These are phyloP conservation scores for Exophiala phaeomuriformis DNA, from an alignment of 2,329 filamentous ascomycete species.

Conservation along the genomic window DNA sequence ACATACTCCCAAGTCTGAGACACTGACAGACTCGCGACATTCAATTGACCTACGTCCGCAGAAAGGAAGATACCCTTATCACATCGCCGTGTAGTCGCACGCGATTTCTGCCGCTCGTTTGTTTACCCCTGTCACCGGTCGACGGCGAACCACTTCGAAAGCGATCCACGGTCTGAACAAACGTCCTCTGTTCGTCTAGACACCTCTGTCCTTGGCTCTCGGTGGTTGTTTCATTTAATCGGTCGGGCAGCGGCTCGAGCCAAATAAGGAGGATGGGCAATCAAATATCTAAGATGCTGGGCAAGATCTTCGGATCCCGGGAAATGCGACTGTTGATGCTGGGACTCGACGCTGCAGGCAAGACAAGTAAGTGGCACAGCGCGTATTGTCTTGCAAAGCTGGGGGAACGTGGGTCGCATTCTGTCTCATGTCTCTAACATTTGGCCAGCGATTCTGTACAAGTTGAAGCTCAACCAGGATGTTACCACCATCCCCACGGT, in stretches of 20 bases:
- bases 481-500: slow-evolving; percentile 98
- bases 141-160: too few species aligned
- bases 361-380: slow-evolving; percentile 60
- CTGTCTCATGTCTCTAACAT: slow-evolving; percentile 5
- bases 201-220: too few species aligned
- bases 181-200: too few species aligned
- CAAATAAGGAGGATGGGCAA: slow-evolving; percentile 64
- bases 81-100: too few species aligned
- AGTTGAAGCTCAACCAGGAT: slow-evolving; percentile 95
- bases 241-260: slow-evolving; percentile 2
- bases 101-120: too few species aligned
- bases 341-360: slow-evolving; percentile 93
- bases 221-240: neutral
- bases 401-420: neutral
- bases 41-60: too few species aligned
- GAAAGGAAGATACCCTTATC: too few species aligned
- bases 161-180: too few species aligned
- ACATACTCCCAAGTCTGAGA: neutral
- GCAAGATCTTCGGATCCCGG: slow-evolving; percentile 98
- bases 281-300: slow-evolving; percentile 91
- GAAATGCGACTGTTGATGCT: slow-evolving; percentile 99
- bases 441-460: slow-evolving; percentile 74
- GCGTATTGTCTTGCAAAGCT: neutral
- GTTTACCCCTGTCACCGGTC: too few species aligned
- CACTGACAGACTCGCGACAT: too few species aligned